Conservation (phyloP, 2,329 filamentous ascomycete species). For the Arthrobotrys megalospora region DNA sequence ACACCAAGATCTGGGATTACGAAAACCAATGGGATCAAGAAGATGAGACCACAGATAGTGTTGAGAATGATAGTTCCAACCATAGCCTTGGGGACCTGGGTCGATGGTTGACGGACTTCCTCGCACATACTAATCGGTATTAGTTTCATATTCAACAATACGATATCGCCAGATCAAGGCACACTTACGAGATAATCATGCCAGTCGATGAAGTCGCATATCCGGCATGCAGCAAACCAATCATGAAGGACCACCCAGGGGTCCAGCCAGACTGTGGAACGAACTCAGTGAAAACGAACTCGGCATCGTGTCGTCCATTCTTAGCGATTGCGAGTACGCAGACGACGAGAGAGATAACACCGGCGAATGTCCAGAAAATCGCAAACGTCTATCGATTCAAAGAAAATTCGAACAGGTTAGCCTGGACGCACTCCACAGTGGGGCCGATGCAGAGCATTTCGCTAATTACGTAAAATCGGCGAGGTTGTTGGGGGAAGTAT, state of each 20-base stretch:
- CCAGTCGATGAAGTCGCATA: slow-evolving; percentile 83
- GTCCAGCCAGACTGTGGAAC: slow-evolving; percentile 79
- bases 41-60: slow-evolving; percentile 76
- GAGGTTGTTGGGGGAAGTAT: slow-evolving; percentile 62
- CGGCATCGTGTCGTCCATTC: slow-evolving; percentile 75
- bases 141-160: slow-evolving; percentile 9
- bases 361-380: slow-evolving; percentile 81
- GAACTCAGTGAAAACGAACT: slow-evolving; percentile 79
- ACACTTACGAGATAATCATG: slow-evolving; percentile 81
- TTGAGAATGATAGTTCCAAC: slow-evolving; percentile 78
- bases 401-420: slow-evolving; percentile 47
- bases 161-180: slow-evolving; percentile 44
- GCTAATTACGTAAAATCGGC: slow-evolving; percentile 56
- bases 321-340: slow-evolving; percentile 78
- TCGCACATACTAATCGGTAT: slow-evolving; percentile 77
- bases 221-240: slow-evolving; percentile 80
- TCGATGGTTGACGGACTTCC: slow-evolving; percentile 77
- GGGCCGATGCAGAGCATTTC: slow-evolving; percentile 31
- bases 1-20: slow-evolving; percentile 76
- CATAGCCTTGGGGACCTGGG: slow-evolving; percentile 81
- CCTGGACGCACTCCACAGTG: slow-evolving; percentile 39
- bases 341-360: slow-evolving; percentile 77
- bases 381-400: slow-evolving; percentile 74
- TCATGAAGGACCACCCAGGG: slow-evolving; percentile 80
- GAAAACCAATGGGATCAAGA: slow-evolving; percentile 79